Evolutionary conservation across 2,329 filamentous ascomycete species (phyloP).

Genomic region (Neopestalotiopsis sp.): DNA sequence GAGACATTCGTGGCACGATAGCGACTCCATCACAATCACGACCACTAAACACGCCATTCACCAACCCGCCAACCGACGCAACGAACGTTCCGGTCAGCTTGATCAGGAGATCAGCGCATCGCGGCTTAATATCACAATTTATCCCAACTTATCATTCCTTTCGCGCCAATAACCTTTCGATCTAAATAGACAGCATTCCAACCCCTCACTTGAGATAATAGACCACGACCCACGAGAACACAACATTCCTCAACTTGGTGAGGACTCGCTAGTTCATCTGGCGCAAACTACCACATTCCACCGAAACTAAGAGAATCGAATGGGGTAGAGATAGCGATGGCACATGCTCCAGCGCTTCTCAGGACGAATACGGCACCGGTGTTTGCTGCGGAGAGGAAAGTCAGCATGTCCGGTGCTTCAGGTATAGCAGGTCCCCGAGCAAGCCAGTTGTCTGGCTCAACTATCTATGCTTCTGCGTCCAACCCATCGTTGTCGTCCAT

Average conservation of each 20-base stretch:
- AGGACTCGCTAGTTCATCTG: not conserved
- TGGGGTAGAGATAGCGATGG: conserved; percentile 51
- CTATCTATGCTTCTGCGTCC: conserved; percentile 48
- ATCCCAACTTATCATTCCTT: not conserved
- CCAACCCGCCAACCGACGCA: too few relatives aligned
- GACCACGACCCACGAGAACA: not conserved
- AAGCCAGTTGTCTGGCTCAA: conserved; percentile 69
- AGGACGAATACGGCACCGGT: conserved; percentile 64
- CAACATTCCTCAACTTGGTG: not conserved
- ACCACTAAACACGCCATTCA: not conserved
- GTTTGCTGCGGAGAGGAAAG: conserved; percentile 55
- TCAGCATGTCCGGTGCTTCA: conserved; percentile 45
- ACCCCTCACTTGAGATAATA: conserved; percentile 4
- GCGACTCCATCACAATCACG: conserved; percentile 1
- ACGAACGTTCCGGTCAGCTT: not conserved
- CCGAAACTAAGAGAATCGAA: conserved; percentile 19
- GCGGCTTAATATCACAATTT: not conserved
- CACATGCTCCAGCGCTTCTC: conserved; percentile 61
- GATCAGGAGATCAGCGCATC: not conserved
- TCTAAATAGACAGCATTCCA: conserved; percentile 5
- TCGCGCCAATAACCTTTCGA: not conserved
- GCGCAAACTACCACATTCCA: not conserved
- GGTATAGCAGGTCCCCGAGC: conserved; percentile 60
- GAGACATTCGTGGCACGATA: not conserved
- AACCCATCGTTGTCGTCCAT: conserved; percentile 22